phyloP scores from a whole-genome alignment of 257 asterid species.

The Fraxinus americana region DNA sequence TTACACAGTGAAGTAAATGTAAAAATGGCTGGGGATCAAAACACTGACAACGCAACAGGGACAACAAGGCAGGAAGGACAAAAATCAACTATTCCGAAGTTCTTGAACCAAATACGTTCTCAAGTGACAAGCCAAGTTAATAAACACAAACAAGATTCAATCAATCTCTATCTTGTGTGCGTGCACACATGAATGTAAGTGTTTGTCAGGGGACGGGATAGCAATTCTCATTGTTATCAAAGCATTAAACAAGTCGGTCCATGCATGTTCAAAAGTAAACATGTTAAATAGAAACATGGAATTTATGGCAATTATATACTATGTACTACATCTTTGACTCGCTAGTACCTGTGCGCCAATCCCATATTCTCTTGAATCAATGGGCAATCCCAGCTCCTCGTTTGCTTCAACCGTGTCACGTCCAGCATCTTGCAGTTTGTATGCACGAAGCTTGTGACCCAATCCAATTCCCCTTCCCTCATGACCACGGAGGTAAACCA shows the following conservation, averaged over 20 bases:
- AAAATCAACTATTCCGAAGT: neutral
- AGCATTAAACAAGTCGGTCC: neutral
- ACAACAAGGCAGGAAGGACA: too few species aligned
- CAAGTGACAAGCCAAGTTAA: neutral
- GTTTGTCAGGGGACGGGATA: neutral
- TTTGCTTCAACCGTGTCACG: conserved; percentile 96
- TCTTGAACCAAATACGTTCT: neutral
- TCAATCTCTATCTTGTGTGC: neutral
- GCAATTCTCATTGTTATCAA: neutral
- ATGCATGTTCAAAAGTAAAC: too few species aligned
- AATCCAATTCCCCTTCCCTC: conserved; percentile 98
- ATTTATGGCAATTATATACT: neutral
- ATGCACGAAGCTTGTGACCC: conserved; percentile 96
- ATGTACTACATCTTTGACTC: neutral
- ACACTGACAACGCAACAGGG: too few species aligned
- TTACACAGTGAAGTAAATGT: neutral
- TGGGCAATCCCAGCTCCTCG: conserved; percentile 90
- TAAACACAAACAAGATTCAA: neutral
- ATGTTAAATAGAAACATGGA: neutral
- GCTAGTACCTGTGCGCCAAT: conserved; percentile 91
- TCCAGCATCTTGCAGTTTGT: conserved; percentile 90
- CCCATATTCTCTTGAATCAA: conserved; percentile 97
- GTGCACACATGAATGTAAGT: neutral
- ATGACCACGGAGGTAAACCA: conserved; percentile 94
- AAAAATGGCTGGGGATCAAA: too few species aligned